Base-by-base conservation (phyloP, 441 rosid species). In the Pelargonium myrrhifolium region DNA sequence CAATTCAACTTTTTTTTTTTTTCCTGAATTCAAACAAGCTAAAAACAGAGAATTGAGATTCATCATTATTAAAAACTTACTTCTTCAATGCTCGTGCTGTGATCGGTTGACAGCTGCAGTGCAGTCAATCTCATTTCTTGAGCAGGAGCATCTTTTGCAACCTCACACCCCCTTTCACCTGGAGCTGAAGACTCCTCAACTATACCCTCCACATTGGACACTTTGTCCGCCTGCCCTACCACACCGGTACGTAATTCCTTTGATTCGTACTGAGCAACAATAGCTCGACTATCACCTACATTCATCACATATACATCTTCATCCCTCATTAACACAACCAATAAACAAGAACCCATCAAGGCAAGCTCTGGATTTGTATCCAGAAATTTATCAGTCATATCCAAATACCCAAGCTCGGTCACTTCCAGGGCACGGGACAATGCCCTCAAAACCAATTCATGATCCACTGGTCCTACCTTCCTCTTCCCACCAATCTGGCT, bases 281-380 rank as follows among this genome's bases (percentile, higher is more conserved):
- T 86, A 51, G 99, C 97, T 73, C 99, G 84, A 74, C 99, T 94
- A 77, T 94, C 99, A 72, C 99, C 97, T 68, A 94, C 85, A 79
- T 93, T 93, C 99, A 93, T 93, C 4, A 43, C 49, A 12, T 43
- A 43, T 43, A 43, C 49, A 43, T 43, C 60, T 17, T 53, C 60
- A 53, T 89, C 97, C 74, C 97, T 85, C 99, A 93, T 93, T 75
- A 93, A 71, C 31, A 81, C 96, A 64, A 89, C 99, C 79, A 93
- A 79, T 70, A 93, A 83, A 74, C 99, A 93, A 0, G 99, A 93
- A 60, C 99, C 99, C 99, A 93, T 93, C 77, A 93, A 83, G 4
- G 97, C 97, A 68, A 93, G 82, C 87, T 93, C 99, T 0, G 97
- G 97, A 78, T 93, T 89, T 15, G 86, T 78, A 62, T 81, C 86